Evolutionary conservation across 148 eudicot genomes (phyloP).

Genomic region (Cornus florida): DNA sequence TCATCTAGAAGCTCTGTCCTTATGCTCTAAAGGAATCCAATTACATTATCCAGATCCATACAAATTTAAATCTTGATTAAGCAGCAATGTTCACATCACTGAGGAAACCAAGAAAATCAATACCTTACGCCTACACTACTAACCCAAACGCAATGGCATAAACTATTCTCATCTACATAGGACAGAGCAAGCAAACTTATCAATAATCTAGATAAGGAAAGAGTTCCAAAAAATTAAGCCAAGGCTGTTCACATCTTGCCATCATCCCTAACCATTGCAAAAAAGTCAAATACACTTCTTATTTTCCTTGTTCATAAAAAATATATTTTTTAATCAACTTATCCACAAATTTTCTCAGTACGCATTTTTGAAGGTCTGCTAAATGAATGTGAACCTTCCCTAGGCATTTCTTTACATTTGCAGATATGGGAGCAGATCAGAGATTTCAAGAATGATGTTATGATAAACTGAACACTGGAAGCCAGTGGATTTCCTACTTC

Average conservation of each 20-base stretch:
- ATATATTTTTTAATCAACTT: too few species aligned
- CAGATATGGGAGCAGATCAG: background rate
- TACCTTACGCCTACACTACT: background rate
- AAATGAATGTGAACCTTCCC: background rate
- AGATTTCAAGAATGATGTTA: background rate
- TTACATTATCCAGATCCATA: background rate
- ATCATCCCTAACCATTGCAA: background rate
- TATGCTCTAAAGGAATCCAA: background rate
- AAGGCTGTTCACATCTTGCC: background rate
- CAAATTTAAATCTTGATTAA: background rate
- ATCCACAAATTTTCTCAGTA: too few species aligned
- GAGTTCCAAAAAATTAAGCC: background rate
- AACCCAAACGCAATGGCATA: background rate
- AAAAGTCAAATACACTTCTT: too few species aligned
- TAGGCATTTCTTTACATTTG: background rate
- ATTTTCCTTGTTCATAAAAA: background rate
- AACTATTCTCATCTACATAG: background rate
- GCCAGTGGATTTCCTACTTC: background rate
- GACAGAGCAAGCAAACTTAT: too few species aligned
- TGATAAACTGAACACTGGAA: background rate
- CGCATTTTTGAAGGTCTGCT: background rate
- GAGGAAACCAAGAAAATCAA: background rate
- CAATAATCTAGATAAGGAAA: background rate
- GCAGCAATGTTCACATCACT: background rate
- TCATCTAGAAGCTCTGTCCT: background rate